These are phyloP conservation scores for Eimeria praecox DNA, from an alignment of 169 alveolate species.

Conservation along the genomic window DNA sequence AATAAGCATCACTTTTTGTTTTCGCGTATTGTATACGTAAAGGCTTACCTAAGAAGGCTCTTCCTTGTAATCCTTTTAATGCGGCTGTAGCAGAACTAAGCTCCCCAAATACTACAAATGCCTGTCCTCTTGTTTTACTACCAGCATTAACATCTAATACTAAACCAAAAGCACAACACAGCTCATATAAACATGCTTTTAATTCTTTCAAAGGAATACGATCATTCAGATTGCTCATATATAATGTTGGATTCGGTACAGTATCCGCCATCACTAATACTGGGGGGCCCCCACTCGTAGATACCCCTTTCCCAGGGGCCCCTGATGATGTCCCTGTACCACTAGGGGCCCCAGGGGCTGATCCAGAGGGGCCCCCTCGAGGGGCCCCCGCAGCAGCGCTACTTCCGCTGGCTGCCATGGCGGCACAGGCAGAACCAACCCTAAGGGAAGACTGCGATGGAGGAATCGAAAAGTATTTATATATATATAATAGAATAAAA, in stretches of 20 bases:
- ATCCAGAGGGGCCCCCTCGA: too few relatives aligned
- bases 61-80: constrained; percentile 89
- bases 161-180: constrained; percentile 89
- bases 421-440: too few relatives aligned
- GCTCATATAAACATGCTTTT: constrained; percentile 88
- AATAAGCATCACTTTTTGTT: constrained; percentile 78
- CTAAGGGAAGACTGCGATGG: too few relatives aligned
- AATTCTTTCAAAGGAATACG: constrained; percentile 87
- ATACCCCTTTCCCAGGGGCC: too few relatives aligned
- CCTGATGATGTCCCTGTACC: too few relatives aligned
- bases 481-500: too few relatives aligned
- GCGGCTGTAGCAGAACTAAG: constrained; percentile 91
- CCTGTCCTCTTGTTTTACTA: constrained; percentile 90
- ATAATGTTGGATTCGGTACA: constrained; percentile 91
- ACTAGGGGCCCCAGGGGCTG: too few relatives aligned
- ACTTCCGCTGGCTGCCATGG: too few relatives aligned
- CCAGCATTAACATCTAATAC: constrained; percentile 88
- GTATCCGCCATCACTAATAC: constrained; percentile 81
- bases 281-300: constrained; percentile 12
- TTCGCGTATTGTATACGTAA: constrained; percentile 90
- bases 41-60: constrained; percentile 86
- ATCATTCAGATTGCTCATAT: constrained; percentile 90
- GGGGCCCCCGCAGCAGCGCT: too few relatives aligned
- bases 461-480: too few relatives aligned
- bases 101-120: constrained; percentile 90